Base-by-base conservation (phyloP, 495 filamentous ascomycete genomes). In the Penicillium odoratum region DNA sequence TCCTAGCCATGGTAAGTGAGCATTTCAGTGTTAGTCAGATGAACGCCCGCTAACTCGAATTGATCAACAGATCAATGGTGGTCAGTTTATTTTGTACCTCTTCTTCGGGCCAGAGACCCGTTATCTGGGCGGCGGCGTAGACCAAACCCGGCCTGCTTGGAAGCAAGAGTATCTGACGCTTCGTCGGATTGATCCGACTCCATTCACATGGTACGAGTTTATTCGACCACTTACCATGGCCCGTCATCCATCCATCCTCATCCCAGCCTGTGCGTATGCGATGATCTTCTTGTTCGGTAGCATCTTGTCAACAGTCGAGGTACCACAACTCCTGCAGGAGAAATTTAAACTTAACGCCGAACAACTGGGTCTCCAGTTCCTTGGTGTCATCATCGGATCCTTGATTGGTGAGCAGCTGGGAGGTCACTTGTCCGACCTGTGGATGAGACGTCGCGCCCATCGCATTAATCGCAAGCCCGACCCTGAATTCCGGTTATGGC, bases 391-490 rank as follows among this genome's bases (percentile, higher is more conserved):
- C n/a, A 74, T 84, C 29, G 83, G 83, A 5, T 77, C 78, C 5
- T 56, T 85, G 5, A 66, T 85, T 5, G 83, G 83, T n/a, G 81
- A 85, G 64, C 81, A 84, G 56, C 63, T 85, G 18, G 81, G 79
- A 16, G 83, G 83, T 3, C 56, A 68, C 10, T 59, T 76, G 30
- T 81, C 77, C 21, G 82, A 85, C 49, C 64, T 59, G 1, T 84
- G 79, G 77, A 84, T 85, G 77, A 44, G 53, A 48, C 6, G 61
- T 58, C 30, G 63, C 54, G 29, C 66, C 65, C 48, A 64, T 56
- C 48, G 69, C 55, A 9, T 60, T 21, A 51, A 53, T 29, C 48
- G 55, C 9, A 62, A 57, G 13, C 69, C 74, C 0, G 61, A 65
- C 2, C 75, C 82, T 0, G 79, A 82, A 55, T 77, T 67, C 47